Base-by-base conservation (phyloP, 1,284 basidiomycete species). In the Entoloma clypeatum region DNA sequence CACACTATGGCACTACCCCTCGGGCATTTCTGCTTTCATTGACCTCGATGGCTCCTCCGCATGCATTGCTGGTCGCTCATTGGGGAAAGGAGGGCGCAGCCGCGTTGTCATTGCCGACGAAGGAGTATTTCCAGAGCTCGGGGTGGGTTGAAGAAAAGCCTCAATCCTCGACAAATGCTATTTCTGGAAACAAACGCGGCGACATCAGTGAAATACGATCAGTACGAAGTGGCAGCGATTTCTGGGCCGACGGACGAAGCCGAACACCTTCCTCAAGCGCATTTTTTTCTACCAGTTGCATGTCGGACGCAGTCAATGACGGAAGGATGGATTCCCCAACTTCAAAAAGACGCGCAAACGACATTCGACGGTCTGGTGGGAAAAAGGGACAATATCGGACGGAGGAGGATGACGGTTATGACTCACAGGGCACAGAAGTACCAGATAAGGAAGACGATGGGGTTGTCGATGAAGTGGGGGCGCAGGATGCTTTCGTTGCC, bases 51-150 rank as follows among this genome's bases (percentile, higher is more conserved):
- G 82, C 79, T 0, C 71, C 83, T 3, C 70, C 79, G 0, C 86
- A 89, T 53, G 79, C 86, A 0, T 67, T 90, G 0, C 75, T 90
- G n/a, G 72, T 90, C 19, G 84, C 81, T 4, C 70, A 87, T 54
- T 88, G 86, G 75, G 85, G 86, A 8, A 65, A 69, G 17, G 80
- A 85, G 32, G 86, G 86, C 6, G 82, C 81, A 1, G 87, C 86
- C 0, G 77, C 84, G 2, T 72, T 90, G 40, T 86, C 83, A n/a
- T 62, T 90, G 5, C 87, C 86, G 0, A 88, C 86, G 0, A 74
- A 75, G 48, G 86, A 90, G 52, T 90, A 90, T 59, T 85, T 88
- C 54, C 87, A 90, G 53, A 81, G 79, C 48, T 86, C 82, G 0
- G 80, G 79, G 2, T 88, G 85, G 86, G 75, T 81, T 1, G 72